Evolutionary conservation across 805 yeast species (phyloP).

Genomic region (Metschnikowia similis): DNA sequence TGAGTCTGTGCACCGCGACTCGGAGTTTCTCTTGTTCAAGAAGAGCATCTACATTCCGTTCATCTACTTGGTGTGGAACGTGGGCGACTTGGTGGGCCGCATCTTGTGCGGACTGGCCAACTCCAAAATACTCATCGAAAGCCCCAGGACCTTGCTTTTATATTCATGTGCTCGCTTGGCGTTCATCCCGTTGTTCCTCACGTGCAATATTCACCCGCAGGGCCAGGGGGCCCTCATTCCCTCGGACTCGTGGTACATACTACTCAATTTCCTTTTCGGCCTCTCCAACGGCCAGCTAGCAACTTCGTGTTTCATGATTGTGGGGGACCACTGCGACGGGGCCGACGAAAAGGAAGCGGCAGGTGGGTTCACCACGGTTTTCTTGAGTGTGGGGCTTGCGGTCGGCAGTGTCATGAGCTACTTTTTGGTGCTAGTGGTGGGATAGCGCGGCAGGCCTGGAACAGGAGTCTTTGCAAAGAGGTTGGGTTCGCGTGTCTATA

Average conservation of each 20-base stretch:
- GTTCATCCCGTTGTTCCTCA: conserved; percentile 68
- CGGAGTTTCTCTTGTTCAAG: conserved; percentile 37
- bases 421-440: conserved; percentile 43
- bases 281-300: conserved; percentile 82
- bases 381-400: conserved; percentile 73
- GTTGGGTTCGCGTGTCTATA: not conserved
- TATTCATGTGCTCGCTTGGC: conserved; percentile 54
- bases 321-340: conserved; percentile 53
- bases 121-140: conserved; percentile 29
- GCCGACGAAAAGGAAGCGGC: conserved; percentile 83
- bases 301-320: conserved; percentile 75
- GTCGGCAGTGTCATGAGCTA: conserved; percentile 78
- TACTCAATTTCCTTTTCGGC: conserved; percentile 76
- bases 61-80: conserved; percentile 80
- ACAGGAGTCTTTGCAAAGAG: not conserved
- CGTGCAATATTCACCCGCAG: conserved; percentile 54
- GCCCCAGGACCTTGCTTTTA: conserved; percentile 42
- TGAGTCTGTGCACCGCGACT: conserved; percentile 40
- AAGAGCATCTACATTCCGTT: conserved; percentile 61
- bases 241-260: conserved; percentile 64
- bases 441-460: conserved; percentile 7
- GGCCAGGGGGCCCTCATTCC: conserved; percentile 33
- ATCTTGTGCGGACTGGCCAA: conserved; percentile 51
- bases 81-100: conserved; percentile 83
- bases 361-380: conserved; percentile 85